Percentiles rank a stretch among this genome's conserved stretches.
Conservation (phyloP, 2,329 filamentous ascomycete genomes). For the Akanthomyces muscarius region DNA sequence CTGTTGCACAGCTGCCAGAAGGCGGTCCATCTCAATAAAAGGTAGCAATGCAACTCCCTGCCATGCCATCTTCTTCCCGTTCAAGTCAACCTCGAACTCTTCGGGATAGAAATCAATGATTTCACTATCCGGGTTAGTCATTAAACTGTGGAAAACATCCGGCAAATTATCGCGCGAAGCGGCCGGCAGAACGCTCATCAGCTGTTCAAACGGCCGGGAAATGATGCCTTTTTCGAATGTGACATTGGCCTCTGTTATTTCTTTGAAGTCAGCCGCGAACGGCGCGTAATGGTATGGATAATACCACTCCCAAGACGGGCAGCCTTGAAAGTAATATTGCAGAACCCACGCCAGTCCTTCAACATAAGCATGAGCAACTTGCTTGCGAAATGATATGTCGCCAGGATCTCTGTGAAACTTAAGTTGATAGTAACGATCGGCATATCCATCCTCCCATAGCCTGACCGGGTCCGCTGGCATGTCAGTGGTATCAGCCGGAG, state of each 20-base stretch:
- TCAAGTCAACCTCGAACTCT: slow-evolving; percentile 88
- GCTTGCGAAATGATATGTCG: slow-evolving; percentile 80
- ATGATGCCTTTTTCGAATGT: slow-evolving; percentile 79
- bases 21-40: slow-evolving; percentile 88
- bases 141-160: slow-evolving; percentile 80
- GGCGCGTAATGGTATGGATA: slow-evolving; percentile 98
- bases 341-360: slow-evolving; percentile 95
- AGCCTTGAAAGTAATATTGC: slow-evolving; percentile 96
- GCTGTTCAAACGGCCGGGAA: slow-evolving; percentile 90
- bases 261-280: slow-evolving; percentile 91
- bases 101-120: slow-evolving; percentile 98
- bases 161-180: slow-evolving; percentile 90
- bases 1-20: slow-evolving; percentile 76
- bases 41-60: slow-evolving; percentile 90
- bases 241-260: slow-evolving; percentile 73
- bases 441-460: slow-evolving; percentile 93
- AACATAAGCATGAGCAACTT: slow-evolving; percentile 87
- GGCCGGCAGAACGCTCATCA: slow-evolving; percentile 96
- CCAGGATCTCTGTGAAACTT: slow-evolving; percentile 84
- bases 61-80: slow-evolving; percentile 98
- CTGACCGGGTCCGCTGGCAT: slow-evolving; percentile 75
- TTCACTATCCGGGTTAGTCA: slow-evolving; percentile 81
- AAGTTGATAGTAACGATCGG: slow-evolving; percentile 93
- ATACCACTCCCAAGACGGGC: slow-evolving; percentile 98
- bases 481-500: slow-evolving; percentile 47